These are phyloP conservation scores for Bremia lactucae DNA, from an alignment of 352 stramenopile species.

Conservation along the genomic window DNA sequence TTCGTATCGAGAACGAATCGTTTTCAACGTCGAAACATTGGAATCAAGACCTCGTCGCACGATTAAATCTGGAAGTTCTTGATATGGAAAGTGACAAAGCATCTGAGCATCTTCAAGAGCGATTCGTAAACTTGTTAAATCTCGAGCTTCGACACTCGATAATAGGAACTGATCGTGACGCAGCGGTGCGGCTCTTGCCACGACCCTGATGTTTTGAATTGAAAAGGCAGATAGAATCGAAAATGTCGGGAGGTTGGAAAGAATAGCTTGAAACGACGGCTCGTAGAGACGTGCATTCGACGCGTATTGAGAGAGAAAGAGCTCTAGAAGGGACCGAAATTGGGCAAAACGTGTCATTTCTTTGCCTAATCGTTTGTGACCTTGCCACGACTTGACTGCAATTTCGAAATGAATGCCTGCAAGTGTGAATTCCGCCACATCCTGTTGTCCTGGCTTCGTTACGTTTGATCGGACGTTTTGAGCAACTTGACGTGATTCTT, in stretches of 20 bases:
- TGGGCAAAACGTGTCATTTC: slow-evolving; percentile 33
- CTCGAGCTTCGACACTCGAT: slow-evolving; percentile 34
- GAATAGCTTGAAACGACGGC: slow-evolving; percentile 6
- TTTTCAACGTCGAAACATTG: slow-evolving; percentile 31
- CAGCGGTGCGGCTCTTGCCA: slow-evolving; percentile 40
- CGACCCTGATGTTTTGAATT: slow-evolving; percentile 39
- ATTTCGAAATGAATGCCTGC: slow-evolving; percentile 55
- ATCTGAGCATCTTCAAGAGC: slow-evolving; percentile 38
- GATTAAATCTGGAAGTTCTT: slow-evolving; percentile 48
- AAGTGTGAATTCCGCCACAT: slow-evolving; percentile 48
- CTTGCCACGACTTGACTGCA: slow-evolving; percentile 52
- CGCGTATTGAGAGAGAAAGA: slow-evolving; percentile 27
- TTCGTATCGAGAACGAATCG: slow-evolving; percentile 41
- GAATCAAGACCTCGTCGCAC: slow-evolving; percentile 32
- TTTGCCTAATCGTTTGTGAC: slow-evolving; percentile 51
- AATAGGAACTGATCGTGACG: slow-evolving; percentile 28
- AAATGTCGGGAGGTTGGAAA: slow-evolving; percentile 39
- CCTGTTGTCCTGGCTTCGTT: slow-evolving; percentile 8
- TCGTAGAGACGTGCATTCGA: slow-evolving; percentile 6
- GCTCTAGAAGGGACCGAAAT: slow-evolving; percentile 46
- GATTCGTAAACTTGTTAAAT: slow-evolving; percentile 35
- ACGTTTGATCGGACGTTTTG: not conserved
- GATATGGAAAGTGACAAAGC: slow-evolving; percentile 48
- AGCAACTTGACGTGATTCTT: not conserved
- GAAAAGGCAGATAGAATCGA: slow-evolving; percentile 50